Percentiles rank a stretch among this genome's conserved stretches.
These are phyloP conservation scores for Talaromyces islandicus DNA, from an alignment of 2,329 filamentous ascomycete species.

Conservation along the genomic window DNA sequence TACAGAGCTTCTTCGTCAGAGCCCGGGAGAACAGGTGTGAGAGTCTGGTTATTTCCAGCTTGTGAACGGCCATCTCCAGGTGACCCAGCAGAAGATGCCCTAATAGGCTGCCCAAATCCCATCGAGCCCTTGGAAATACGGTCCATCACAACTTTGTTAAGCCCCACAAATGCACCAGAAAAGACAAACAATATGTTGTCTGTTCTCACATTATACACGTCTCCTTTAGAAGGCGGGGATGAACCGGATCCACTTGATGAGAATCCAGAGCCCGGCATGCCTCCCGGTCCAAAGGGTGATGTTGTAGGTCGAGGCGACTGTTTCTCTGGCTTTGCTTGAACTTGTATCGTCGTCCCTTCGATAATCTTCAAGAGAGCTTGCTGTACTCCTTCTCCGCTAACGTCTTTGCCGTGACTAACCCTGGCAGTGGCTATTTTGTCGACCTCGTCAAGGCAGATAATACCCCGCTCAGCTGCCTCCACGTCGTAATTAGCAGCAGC, in stretches of 20 bases:
- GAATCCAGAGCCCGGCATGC: slow-evolving; percentile 9
- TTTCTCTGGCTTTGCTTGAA: slow-evolving; percentile 68
- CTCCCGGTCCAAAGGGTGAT: slow-evolving; percentile 13
- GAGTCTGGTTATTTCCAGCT: slow-evolving; percentile 23
- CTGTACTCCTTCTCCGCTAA: slow-evolving; percentile 93
- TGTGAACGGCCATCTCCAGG: slow-evolving; percentile 19
- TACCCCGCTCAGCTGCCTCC: slow-evolving; percentile 77
- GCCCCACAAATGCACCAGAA: slow-evolving; percentile 87
- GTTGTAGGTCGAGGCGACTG: slow-evolving; percentile 33
- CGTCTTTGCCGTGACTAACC: slow-evolving; percentile 82
- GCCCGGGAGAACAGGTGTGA: slow-evolving; percentile 51
- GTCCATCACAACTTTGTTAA: slow-evolving; percentile 80
- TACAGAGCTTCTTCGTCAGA: slow-evolving; percentile 60
- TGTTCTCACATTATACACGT: slow-evolving; percentile 72
- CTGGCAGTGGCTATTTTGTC: slow-evolving; percentile 93
- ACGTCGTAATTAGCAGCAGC: slow-evolving; percentile 88
- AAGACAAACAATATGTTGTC: slow-evolving; percentile 97
- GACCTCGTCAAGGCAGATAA: slow-evolving; percentile 93
- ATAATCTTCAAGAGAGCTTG: slow-evolving; percentile 94
- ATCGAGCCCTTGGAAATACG: slow-evolving; percentile 83
- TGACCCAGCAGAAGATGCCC: slow-evolving; percentile 38
- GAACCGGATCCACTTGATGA: slow-evolving; percentile 19
- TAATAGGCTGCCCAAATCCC: slow-evolving; percentile 82
- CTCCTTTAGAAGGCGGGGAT: slow-evolving; percentile 44
- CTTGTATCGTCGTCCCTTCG: slow-evolving; percentile 87